Evolutionary conservation across 192 early-diverging fungal species (phyloP).

Genomic region (Gonapodya sp.): DNA sequence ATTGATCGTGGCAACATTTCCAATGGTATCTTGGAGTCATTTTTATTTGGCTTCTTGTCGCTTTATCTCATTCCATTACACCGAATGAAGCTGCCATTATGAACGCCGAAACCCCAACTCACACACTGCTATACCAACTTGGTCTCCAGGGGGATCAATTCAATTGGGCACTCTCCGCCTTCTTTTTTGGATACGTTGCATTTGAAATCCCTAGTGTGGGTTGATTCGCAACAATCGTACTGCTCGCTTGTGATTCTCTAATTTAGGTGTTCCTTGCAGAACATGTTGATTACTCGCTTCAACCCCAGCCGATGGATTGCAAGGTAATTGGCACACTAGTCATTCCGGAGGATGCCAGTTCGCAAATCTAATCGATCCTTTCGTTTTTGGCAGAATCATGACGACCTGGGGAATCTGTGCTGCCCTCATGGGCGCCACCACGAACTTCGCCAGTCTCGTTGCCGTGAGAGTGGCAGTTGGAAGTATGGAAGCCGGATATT

Average conservation of each 20-base stretch:
- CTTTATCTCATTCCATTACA: no score
- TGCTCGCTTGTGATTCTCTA: background rate
- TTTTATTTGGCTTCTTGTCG: no score
- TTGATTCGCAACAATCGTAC: background rate
- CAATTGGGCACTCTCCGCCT: conserved; percentile 6
- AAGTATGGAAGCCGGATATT: conserved; percentile 27
- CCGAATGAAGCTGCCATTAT: background rate
- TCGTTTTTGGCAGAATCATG: no score
- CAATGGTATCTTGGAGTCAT: no score
- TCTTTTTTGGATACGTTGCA: conserved; percentile 4
- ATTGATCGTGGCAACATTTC: background rate
- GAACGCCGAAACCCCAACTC: background rate
- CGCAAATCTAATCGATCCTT: no score
- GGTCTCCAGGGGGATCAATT: background rate
- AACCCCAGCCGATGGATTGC: conserved; percentile 45
- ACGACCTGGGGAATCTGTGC: conserved; percentile 16
- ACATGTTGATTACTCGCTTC: conserved; percentile 2
- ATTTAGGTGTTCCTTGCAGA: no score
- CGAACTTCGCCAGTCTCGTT: conserved; percentile 16
- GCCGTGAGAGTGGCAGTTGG: conserved; percentile 19
- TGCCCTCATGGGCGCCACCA: conserved; percentile 14
- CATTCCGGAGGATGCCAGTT: conserved; percentile 13
- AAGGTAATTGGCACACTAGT: conserved; percentile 42
- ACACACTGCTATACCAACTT: background rate
- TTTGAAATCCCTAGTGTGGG: conserved; percentile 5